Conservation (phyloP, 2,329 filamentous ascomycete genomes). For the Apiospora kogelbergensis region DNA sequence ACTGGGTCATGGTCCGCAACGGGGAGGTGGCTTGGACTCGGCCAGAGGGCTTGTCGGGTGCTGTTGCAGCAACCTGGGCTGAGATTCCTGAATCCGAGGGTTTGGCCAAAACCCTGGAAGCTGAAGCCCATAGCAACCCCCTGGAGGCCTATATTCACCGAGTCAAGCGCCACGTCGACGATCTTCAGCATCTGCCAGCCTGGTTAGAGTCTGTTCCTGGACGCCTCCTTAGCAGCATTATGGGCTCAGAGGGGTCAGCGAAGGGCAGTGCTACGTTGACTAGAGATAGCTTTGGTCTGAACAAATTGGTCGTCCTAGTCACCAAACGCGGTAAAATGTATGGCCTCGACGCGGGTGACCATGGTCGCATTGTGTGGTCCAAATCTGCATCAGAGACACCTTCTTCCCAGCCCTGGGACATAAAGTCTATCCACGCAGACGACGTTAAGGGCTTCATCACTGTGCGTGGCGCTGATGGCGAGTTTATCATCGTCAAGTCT, state of each 20-base stretch:
- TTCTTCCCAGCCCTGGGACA: conserved; percentile 58
- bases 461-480: conserved; percentile 60
- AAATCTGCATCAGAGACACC: conserved; percentile 60
- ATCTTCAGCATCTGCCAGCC: conserved; percentile 73
- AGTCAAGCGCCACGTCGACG: conserved; percentile 75
- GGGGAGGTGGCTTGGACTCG: conserved; percentile 79
- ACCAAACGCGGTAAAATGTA: conserved; percentile 79
- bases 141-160: conserved; percentile 85
- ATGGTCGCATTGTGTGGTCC: conserved; percentile 76
- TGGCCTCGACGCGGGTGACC: conserved; percentile 73
- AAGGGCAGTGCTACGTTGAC: conserved; percentile 47
- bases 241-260: conserved; percentile 51
- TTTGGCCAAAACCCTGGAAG: conserved; percentile 77
- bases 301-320: conserved; percentile 79
- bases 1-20: conserved; percentile 84
- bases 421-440: conserved; percentile 66
- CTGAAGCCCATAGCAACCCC: conserved; percentile 81
- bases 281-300: conserved; percentile 81
- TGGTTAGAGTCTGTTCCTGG: conserved; percentile 70
- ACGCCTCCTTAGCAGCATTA: conserved; percentile 64
- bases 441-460: conserved; percentile 56
- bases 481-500: conserved; percentile 57
- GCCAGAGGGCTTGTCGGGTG: conserved; percentile 77
- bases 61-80: conserved; percentile 77
- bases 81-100: conserved; percentile 73